These are phyloP conservation scores for Potentilla sterilis DNA, from an alignment of 306 rosid species.

Conservation along the genomic window DNA sequence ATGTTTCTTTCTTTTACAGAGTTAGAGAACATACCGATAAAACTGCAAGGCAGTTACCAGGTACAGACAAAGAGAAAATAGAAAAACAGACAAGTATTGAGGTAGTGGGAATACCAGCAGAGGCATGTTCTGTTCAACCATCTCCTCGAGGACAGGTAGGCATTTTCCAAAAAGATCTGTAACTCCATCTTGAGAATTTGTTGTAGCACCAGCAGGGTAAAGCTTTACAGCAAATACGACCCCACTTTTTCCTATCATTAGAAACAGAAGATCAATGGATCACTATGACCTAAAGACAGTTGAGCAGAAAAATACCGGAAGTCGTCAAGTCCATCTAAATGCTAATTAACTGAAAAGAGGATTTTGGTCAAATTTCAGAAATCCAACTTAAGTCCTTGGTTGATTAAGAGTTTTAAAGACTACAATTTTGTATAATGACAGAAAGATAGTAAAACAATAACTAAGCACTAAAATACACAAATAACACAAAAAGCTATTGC, in stretches of 20 bases:
- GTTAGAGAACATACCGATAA: background rate
- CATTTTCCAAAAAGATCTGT: conserved; percentile 81
- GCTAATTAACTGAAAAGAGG: background rate
- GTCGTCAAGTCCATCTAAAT: background rate
- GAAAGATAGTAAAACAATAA: background rate
- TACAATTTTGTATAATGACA: background rate
- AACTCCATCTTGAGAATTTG: conserved; percentile 93
- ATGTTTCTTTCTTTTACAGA: background rate
- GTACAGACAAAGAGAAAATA: background rate
- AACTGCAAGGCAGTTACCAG: conserved; percentile 9
- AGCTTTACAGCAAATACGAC: conserved; percentile 72
- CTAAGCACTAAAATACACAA: background rate
- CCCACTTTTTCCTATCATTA: conserved; percentile 64
- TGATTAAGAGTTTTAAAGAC: background rate
- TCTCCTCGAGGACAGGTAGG: conserved; percentile 80
- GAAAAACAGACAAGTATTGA: background rate
- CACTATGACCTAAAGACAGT: background rate
- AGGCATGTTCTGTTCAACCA: conserved; percentile 74
- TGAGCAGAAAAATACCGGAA: background rate
- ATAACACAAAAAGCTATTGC: background rate
- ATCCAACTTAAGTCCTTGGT: background rate
- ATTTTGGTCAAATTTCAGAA: background rate
- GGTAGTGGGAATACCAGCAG: conserved; percentile 49
- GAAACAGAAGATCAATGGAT: conserved; percentile 18
- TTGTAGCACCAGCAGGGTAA: conserved; percentile 96